These are phyloP conservation scores for Trichoderma sp. DNA, from an alignment of 2,329 filamentous ascomycete genomes.

Conservation along the genomic window DNA sequence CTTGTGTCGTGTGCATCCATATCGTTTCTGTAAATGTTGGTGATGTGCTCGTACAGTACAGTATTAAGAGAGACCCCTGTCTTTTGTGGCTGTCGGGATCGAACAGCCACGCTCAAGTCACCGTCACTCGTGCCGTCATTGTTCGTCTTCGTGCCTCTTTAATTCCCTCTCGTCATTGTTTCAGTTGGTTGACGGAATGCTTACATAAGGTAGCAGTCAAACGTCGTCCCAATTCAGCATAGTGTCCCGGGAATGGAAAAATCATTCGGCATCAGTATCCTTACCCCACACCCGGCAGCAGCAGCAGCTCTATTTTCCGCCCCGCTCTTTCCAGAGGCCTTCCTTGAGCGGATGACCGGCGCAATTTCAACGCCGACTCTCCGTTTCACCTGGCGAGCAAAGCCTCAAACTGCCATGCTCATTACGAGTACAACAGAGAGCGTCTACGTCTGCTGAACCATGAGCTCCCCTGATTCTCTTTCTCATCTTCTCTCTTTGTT, in stretches of 20 bases:
- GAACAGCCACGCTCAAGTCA: too few relatives aligned
- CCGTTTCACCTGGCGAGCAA: constrained; percentile 12
- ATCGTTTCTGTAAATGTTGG: neutral
- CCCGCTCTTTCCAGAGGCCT: neutral
- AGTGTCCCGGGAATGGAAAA: constrained; percentile 18
- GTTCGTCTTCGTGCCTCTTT: neutral
- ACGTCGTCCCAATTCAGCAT: neutral
- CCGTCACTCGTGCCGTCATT: too few relatives aligned
- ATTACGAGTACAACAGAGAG: too few relatives aligned
- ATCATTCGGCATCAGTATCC: neutral
- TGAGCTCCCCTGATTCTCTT: constrained; percentile 7
- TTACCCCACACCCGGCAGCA: neutral
- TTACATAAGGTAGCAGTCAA: too few relatives aligned
- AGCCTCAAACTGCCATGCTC: neutral
- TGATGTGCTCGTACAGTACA: neutral
- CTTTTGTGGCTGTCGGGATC: too few relatives aligned
- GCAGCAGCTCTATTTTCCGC: neutral
- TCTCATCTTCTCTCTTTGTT: neutral
- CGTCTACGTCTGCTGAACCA: neutral
- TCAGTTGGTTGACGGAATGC: too few relatives aligned
- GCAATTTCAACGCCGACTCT: constrained; percentile 32
- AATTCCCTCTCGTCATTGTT: neutral
- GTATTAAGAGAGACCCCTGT: too few relatives aligned
- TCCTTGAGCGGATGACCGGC: constrained; percentile 37
- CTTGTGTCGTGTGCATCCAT: neutral